Evolutionary conservation across 495 filamentous ascomycete genomes (phyloP), one percentile per base, ranked within the genome.

Genomic region (Penicillium maclennaniae): DNA sequence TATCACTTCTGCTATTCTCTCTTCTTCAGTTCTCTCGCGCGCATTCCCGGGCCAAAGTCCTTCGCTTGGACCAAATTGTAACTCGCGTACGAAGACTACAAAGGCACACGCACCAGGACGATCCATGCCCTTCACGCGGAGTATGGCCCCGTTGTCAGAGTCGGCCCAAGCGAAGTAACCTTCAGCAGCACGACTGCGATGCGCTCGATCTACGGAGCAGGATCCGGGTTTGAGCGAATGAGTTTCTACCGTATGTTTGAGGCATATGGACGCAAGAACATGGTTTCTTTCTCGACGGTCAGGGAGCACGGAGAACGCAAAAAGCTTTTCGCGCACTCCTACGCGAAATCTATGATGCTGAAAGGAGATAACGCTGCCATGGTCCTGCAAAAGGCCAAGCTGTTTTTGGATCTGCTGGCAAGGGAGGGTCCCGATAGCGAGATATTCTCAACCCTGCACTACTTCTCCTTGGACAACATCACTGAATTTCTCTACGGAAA

Each of bases 221-320:
- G 74, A 1, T 69, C 58, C 26, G 62, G 59, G 2, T 77, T 74
- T 49, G 67, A 69, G 37, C 21, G 74, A 15, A 65, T 67, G 0
- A 17, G 37, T 0, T 77, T 74, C 51, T 77, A 77, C 40, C 59
- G 60, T 9, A 75, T 76, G 66, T 77, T 77, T 45, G 67, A 70
- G 31, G 67, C 61, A 0, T 75, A 74, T 38, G 71, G 69, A 2
- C 47, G 60, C 3, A 49, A 63, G 45, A 69, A 70, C 21, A 45
- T 77, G 43, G 74, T 77, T 27, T 63, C 68, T 0, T 74, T 75
- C 53, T 34, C 45, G 1, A 53, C 56, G 2, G 47, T 52, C 0
- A 56, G 53, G 21, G 57, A 65, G 7, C 73, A 76, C 59, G 62
- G 47, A 4, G 63, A 70, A 3, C 45, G 74, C 20, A 77, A 75